Base-by-base conservation (phyloP, 2,329 filamentous ascomycete species). In the Dothistroma septosporum region DNA sequence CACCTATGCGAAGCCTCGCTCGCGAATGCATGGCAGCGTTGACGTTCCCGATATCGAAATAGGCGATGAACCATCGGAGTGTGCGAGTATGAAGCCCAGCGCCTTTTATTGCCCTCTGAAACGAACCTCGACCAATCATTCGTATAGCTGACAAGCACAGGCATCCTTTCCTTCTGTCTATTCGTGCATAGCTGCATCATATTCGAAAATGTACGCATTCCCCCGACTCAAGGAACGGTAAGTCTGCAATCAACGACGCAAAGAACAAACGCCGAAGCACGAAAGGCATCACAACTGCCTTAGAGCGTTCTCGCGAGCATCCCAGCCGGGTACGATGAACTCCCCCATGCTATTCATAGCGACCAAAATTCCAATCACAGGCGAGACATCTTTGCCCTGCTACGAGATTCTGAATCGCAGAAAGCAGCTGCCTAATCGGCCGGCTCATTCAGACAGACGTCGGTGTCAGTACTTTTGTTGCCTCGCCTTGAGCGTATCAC, bases 121-220 rank as follows among this genome's bases (percentile, higher is more conserved):
- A 44, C 61, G 61, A 56, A 62, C 53, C 52, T 53, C 49, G 47
- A 41, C 32, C 19, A 61, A 60, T 41, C 49, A 4, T 48, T 56
- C 10, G 58, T 53, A 8, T 59, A 58, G 21, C 33, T 47, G 10
- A 59, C 58, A 24, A 61, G 53, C 7, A 41, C 62, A 9, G 56
- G 57, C 11, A 63, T 65, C 48, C 44, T 65, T 12, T 35, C 50
- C 11, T 65, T 66, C 48, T 59, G 61, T 48, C 59, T 60, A 12
- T 21, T 61, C 4, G 57, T 64, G 0, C 57, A 57, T 16, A 11
- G 59, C 9, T 63, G 57, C 52, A 57, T 66, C 22, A 49, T 62
- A 33, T 22, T 66, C 4, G 64, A 66, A 22, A 58, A 59, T 10
- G 11, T 61, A 11, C 41, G 28, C 10, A 12, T 61, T 4, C 61